These are phyloP conservation scores for Lindgomyces ingoldianus DNA, from an alignment of 495 filamentous ascomycete genomes.

Conservation along the genomic window DNA sequence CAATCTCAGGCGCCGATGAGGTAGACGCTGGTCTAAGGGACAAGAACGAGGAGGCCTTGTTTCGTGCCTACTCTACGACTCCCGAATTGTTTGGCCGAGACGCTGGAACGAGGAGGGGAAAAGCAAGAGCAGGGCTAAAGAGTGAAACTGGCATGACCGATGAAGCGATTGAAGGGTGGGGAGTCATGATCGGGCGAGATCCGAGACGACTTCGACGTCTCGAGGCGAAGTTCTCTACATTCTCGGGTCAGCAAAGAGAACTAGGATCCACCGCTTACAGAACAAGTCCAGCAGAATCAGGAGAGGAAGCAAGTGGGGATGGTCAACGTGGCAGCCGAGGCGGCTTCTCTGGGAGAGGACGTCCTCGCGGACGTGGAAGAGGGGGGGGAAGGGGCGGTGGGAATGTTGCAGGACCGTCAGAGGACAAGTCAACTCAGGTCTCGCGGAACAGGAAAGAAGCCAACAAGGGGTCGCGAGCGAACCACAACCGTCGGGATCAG, in stretches of 20 bases:
- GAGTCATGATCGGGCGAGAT: conserved; percentile 75
- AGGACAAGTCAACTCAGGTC: conserved; percentile 60
- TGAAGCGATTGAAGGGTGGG: conserved; percentile 94
- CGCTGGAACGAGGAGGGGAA: conserved; percentile 63
- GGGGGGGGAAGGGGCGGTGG: conserved; percentile 55
- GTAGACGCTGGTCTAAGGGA: conserved; percentile 31
- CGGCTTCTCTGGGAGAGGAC: conserved; percentile 52
- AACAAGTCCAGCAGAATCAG: conserved; percentile 49
- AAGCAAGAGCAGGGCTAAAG: conserved; percentile 63
- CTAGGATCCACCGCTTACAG: conserved; percentile 65
- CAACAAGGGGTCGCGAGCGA: conserved; percentile 53
- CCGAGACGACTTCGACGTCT: conserved; percentile 63
- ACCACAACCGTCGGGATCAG: conserved; percentile 50
- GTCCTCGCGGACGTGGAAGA: conserved; percentile 52
- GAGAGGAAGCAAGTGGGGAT: conserved; percentile 45
- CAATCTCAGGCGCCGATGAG: conserved; percentile 45
- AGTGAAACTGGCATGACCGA: conserved; percentile 85
- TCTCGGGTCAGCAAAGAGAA: conserved; percentile 60
- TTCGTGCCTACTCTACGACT: conserved; percentile 62
- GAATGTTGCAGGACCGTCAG: conserved; percentile 58
- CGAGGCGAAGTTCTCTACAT: conserved; percentile 65
- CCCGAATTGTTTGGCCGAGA: conserved; percentile 70
- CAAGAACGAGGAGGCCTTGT: conserved; percentile 56
- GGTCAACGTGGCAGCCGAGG: conserved; percentile 56
- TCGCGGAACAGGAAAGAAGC: conserved; percentile 63